These are phyloP conservation scores for Fusarium acutatum DNA, from an alignment of 2,329 filamentous ascomycete species.

Conservation along the genomic window DNA sequence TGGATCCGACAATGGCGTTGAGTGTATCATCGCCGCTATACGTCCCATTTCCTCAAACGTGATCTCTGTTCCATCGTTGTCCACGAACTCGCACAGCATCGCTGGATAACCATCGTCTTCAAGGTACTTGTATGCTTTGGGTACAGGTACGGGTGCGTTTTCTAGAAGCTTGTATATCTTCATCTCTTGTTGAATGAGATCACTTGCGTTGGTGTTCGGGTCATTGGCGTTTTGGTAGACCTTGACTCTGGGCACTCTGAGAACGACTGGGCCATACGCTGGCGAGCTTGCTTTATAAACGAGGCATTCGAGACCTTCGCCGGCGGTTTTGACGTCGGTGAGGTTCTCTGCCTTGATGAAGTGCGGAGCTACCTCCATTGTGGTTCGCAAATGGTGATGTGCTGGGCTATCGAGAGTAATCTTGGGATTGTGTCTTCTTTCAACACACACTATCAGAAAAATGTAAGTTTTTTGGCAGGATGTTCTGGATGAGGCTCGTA, in stretches of 20 bases:
- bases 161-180: background rate
- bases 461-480: background rate
- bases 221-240: constrained; percentile 15
- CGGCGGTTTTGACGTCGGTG: background rate
- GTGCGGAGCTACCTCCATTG: background rate
- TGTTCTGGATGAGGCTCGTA: background rate
- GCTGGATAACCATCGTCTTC: background rate
- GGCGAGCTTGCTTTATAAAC: constrained; percentile 3
- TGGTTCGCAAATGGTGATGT: fast-evolving
- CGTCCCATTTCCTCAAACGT: background rate
- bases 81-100: constrained; percentile 15
- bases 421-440: background rate
- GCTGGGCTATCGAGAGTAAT: background rate
- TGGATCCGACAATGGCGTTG: background rate
- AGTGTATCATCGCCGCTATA: constrained; percentile 4
- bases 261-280: background rate
- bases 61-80: background rate
- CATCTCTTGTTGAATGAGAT: constrained; percentile 2
- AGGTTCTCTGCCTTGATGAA: background rate
- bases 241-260: constrained; percentile 1
- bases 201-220: background rate
- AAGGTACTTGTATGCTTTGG: background rate
- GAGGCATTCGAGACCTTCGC: constrained; percentile 10
- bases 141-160: background rate
- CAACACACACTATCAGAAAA: fast-evolving